phyloP scores from a whole-genome alignment of 2,329 filamentous ascomycete genomes.

The Calonectria crousiana region DNA sequence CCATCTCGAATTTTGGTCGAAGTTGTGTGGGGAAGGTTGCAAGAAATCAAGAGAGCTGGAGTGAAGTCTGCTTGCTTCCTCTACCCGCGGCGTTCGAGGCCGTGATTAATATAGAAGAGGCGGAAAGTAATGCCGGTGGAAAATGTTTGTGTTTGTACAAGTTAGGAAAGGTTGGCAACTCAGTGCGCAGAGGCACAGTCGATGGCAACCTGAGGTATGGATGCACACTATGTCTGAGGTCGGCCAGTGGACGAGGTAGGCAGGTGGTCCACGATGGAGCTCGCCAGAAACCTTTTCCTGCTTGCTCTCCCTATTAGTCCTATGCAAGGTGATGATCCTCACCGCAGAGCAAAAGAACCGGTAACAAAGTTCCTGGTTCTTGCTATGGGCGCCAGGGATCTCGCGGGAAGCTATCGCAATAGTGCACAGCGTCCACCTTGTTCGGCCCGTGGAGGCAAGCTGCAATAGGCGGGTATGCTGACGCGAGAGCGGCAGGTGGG shows the following conservation, averaged over 20 bases:
- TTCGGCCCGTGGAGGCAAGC: constrained; percentile 11
- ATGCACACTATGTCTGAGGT: constrained; percentile 13
- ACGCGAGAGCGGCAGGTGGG: constrained; percentile 1
- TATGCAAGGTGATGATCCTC: constrained; percentile 22
- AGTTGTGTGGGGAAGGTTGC: not conserved
- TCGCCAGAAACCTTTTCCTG: constrained; percentile 3
- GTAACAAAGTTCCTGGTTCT: constrained; percentile 12
- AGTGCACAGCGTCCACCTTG: constrained; percentile 10
- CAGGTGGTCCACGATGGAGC: not conserved
- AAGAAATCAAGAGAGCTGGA: constrained; percentile 13
- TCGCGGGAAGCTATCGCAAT: constrained; percentile 12
- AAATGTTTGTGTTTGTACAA: constrained; percentile 19
- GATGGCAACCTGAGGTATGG: constrained; percentile 6
- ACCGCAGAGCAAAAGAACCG: constrained; percentile 13
- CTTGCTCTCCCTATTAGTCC: not conserved
- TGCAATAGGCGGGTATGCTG: constrained; percentile 18
- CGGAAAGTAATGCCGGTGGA: constrained; percentile 1
- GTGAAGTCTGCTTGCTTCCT: constrained; percentile 18
- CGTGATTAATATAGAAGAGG: not conserved
- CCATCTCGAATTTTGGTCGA: constrained; percentile 29
- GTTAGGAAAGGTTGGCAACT: constrained; percentile 15
- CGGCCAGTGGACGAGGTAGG: constrained; percentile 4
- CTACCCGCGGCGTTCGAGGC: constrained; percentile 2
- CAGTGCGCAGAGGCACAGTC: not conserved
- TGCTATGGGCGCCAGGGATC: not conserved